Evolutionary conservation across 495 filamentous ascomycete genomes (phyloP), one percentile per base, ranked within the genome.

Genomic region (Parmelia sp.): DNA sequence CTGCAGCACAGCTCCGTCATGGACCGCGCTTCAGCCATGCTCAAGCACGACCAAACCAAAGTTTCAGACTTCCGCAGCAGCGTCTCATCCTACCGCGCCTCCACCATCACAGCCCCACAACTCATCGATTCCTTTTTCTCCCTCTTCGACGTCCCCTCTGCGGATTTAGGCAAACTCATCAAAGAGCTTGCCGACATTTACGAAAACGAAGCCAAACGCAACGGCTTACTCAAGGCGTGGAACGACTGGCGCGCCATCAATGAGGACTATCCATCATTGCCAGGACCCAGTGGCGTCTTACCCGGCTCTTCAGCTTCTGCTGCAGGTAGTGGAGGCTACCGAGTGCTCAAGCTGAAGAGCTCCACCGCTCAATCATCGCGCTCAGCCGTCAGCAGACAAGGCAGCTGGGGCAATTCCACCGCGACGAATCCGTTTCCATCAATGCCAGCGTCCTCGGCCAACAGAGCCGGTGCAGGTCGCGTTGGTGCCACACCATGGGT

Each of bases 151-250:
- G 88, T 86, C 6, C 83, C 86, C 6, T 85, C 87, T 15, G 77
- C 80, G 3, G 90, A 96, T 44, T 79, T 99, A 0, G 92, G 92
- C 12, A 97, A 92, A 47, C 82, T 97, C 0, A 84, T 97, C 68
- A 90, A 92, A 56, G 95, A 97, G 69, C 86, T 96, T 7, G 90
- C 91, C 25, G 95, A 97, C 6, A 88, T 97, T 27, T 99, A 91
- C 69, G 92, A 97, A 67, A 88, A 92, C 57, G 82, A 86, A 49
- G 70, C 69, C 15, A 97, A 96, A 71, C 84, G 82, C 17, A 85
- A 84, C 14, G 79, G 76, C 4, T 80, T 99, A 2, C 83, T 89
- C 4, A 88, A 84, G 67, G 86, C 92, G 7, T 97, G 92, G 93
- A 89, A 88, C 65, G 90, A 96, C 75, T 95, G 94, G 90, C 90